phyloP scores from a whole-genome alignment of 805 yeast species.

The Starmerella apicola region DNA sequence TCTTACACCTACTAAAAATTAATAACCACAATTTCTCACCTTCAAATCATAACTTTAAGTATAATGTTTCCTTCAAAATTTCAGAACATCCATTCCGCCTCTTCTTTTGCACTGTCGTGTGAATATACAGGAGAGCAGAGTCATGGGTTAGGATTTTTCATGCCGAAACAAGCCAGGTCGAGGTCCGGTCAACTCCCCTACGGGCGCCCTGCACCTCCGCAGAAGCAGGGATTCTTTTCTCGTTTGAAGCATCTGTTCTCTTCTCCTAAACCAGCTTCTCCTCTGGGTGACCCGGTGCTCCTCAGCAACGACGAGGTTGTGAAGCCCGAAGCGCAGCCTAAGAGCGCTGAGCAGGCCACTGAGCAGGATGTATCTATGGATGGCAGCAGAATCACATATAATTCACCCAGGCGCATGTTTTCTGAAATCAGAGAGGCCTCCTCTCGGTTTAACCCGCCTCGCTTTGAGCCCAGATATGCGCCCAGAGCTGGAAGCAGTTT shows the following conservation, averaged over 20 bases:
- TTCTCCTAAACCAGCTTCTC: background rate
- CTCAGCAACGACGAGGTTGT: background rate
- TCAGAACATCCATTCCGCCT: too few relatives aligned
- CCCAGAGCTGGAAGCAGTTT: too few relatives aligned
- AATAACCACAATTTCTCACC: too few relatives aligned
- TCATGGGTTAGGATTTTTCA: background rate
- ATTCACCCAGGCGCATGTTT: background rate
- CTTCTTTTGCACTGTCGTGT: too few relatives aligned
- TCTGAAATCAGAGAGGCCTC: background rate
- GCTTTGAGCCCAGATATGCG: too few relatives aligned
- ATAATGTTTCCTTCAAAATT: too few relatives aligned
- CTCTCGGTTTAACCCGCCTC: too few relatives aligned
- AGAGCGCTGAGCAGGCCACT: background rate
- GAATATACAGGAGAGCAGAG: too few relatives aligned
- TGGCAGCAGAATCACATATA: background rate
- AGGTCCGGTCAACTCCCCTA: background rate
- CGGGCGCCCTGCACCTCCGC: too few relatives aligned
- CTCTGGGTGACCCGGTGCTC: background rate
- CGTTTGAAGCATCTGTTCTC: background rate
- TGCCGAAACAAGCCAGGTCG: slow-evolving; percentile 1
- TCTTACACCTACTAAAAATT: too few relatives aligned
- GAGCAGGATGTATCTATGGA: background rate
- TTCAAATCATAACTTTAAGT: too few relatives aligned
- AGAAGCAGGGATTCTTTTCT: background rate
- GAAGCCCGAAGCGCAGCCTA: too few relatives aligned